Conservation (phyloP, 2,329 filamentous ascomycete species). For the Trichoderma oligosporum region DNA sequence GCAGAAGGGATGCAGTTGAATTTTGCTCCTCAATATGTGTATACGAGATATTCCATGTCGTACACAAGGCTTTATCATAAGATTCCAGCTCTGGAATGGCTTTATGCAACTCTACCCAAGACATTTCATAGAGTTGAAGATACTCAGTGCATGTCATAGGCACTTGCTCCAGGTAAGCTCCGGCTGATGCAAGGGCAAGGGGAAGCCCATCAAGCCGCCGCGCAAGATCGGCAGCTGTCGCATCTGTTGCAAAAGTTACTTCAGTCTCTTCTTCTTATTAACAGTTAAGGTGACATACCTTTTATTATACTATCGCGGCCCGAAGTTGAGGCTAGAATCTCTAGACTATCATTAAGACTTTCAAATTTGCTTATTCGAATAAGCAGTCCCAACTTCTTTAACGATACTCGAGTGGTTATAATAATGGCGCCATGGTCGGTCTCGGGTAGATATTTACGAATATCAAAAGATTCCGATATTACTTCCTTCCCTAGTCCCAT, state of each 20-base stretch:
- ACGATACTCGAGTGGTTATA: conserved; percentile 37
- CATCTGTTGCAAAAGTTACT: neutral
- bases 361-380: conserved; percentile 35
- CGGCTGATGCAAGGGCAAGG: neutral
- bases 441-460: conserved; percentile 31
- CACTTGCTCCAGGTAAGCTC: neutral
- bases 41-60: neutral
- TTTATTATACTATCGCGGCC: conserved; percentile 23
- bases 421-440: conserved; percentile 40
- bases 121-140: neutral
- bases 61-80: neutral
- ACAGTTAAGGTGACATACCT: conserved; percentile 25
- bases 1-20: neutral
- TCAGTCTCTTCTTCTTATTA: neutral
- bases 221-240: neutral
- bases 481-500: neutral
- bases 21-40: neutral
- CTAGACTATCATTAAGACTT: conserved; percentile 29
- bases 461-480: conserved; percentile 28
- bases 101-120: neutral
- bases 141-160: neutral
- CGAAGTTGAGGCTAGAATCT: conserved; percentile 32
- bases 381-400: conserved; percentile 31
- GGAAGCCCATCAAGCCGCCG: neutral
- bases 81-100: neutral